These are phyloP conservation scores for Aspergillus ibericus DNA, from an alignment of 2,329 filamentous ascomycete genomes.

Conservation along the genomic window DNA sequence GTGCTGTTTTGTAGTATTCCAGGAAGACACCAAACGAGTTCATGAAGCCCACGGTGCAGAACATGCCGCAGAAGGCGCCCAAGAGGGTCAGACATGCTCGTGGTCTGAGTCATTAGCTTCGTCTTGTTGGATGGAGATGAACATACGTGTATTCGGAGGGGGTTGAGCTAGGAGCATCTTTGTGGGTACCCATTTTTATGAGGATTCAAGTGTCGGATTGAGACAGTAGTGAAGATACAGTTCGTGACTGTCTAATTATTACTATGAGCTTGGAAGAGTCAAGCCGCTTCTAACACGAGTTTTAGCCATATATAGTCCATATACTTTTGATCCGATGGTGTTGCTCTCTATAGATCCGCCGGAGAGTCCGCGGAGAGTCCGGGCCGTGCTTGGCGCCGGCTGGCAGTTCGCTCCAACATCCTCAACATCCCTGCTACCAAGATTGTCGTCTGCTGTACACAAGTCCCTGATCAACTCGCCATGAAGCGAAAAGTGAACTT, in stretches of 20 bases:
- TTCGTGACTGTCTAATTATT: neutral
- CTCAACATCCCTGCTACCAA: too few species aligned
- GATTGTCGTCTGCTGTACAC: too few species aligned
- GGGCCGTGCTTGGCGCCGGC: neutral
- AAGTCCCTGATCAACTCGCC: neutral
- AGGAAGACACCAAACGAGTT: slow-evolving; percentile 52
- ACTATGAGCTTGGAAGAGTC: neutral
- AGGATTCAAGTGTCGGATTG: neutral
- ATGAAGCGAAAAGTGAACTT: slow-evolving; percentile 26
- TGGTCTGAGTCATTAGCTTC: slow-evolving; percentile 16
- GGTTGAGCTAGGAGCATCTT: neutral
- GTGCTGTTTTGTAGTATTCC: slow-evolving; percentile 47
- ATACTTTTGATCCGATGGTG: too few species aligned
- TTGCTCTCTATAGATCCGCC: neutral
- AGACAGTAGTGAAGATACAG: neutral
- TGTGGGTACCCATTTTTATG: neutral
- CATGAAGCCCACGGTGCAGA: slow-evolving; percentile 44
- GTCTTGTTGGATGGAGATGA: neutral
- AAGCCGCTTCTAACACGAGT: too few species aligned
- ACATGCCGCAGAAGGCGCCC: slow-evolving; percentile 32
- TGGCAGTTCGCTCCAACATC: neutral
- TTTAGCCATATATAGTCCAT: neutral
- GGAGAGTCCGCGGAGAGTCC: slow-evolving; percentile 30
- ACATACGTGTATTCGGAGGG: slow-evolving; percentile 28
- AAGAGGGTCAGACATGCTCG: slow-evolving; percentile 29